Evolutionary conservation across 768 basidiomycete species (phyloP).

Genomic region (Rhodotorula babjevae): DNA sequence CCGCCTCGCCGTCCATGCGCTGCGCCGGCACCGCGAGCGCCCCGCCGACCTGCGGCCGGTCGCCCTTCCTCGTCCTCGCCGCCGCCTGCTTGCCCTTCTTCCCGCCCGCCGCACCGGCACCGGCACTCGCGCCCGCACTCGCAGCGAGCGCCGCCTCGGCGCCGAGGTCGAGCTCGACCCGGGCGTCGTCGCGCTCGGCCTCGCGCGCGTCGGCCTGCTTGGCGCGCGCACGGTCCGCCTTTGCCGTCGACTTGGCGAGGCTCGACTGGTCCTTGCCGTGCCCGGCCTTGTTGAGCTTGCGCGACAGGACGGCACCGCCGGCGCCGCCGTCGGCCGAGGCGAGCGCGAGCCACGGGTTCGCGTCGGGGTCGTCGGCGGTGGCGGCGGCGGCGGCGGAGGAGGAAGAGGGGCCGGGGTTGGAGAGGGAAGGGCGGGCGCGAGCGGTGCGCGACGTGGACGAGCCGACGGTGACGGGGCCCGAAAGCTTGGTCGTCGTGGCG

Average conservation of each 20-base stretch:
- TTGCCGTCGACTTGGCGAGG: conserved; percentile 29
- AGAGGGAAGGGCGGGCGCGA: conserved; percentile 33
- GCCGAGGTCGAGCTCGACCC: conserved; percentile 68
- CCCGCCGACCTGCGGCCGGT: conserved; percentile 11
- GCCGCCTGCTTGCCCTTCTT: conserved; percentile 18
- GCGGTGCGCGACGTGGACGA: conserved; percentile 32
- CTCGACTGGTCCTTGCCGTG: conserved; percentile 61
- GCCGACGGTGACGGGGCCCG: conserved; percentile 34
- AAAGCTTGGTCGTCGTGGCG: conserved; percentile 32
- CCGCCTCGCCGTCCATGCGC: conserved; percentile 59
- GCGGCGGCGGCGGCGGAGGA: neutral
- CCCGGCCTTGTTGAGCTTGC: conserved; percentile 68
- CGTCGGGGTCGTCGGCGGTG: conserved; percentile 16
- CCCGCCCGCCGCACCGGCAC: conserved; percentile 42
- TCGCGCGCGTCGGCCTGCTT: conserved; percentile 60
- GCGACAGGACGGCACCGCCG: conserved; percentile 52
- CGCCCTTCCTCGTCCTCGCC: too few relatives aligned
- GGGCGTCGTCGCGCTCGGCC: conserved; percentile 66
- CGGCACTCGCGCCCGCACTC: conserved; percentile 5
- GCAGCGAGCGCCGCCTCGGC: conserved; percentile 45
- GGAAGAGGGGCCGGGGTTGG: conserved; percentile 36
- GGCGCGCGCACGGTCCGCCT: conserved; percentile 41
- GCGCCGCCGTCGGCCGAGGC: conserved; percentile 35
- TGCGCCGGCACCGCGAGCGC: conserved; percentile 49
- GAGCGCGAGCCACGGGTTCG: conserved; percentile 79